phyloP scores from a whole-genome alignment of 2,329 filamentous ascomycete genomes.

The Verticillium dahliae region DNA sequence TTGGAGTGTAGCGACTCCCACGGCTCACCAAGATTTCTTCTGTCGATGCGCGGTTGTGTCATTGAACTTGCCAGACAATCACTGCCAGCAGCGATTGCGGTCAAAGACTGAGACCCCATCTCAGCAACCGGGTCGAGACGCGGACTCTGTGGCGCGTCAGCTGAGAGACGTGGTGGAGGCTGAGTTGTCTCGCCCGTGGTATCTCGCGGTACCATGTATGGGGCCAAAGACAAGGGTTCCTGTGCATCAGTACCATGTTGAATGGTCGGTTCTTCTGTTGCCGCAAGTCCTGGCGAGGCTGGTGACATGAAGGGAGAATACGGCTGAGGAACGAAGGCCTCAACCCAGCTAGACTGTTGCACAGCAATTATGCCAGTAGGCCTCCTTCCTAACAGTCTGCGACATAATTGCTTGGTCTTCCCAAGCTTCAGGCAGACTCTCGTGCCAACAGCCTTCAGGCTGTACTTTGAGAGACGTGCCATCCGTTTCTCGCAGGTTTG shows the following conservation, averaged over 20 bases:
- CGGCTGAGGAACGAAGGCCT: not conserved
- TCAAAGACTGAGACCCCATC: no score
- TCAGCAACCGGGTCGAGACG: not conserved
- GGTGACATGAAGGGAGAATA: not conserved
- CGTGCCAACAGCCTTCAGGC: not conserved
- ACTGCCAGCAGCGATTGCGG: not conserved
- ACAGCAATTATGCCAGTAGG: not conserved
- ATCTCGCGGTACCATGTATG: no score
- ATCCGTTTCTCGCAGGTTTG: not conserved
- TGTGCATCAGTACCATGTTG: not conserved
- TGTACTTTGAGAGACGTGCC: not conserved
- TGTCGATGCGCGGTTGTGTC: not conserved
- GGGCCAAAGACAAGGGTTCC: not conserved
- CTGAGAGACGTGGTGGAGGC: not conserved
- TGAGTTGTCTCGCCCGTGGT: not conserved
- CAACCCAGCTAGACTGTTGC: not conserved
- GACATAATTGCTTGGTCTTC: not conserved
- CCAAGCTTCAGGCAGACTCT: not conserved
- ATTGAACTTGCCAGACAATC: not conserved
- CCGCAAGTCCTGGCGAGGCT: not conserved
- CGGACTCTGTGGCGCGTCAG: not conserved
- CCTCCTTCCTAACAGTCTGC: not conserved
- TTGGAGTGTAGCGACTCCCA: not conserved
- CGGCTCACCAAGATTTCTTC: not conserved
- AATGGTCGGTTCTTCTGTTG: not conserved